Evolutionary conservation across 805 yeast genomes (phyloP).

Genomic region (Clavispora fructus): DNA sequence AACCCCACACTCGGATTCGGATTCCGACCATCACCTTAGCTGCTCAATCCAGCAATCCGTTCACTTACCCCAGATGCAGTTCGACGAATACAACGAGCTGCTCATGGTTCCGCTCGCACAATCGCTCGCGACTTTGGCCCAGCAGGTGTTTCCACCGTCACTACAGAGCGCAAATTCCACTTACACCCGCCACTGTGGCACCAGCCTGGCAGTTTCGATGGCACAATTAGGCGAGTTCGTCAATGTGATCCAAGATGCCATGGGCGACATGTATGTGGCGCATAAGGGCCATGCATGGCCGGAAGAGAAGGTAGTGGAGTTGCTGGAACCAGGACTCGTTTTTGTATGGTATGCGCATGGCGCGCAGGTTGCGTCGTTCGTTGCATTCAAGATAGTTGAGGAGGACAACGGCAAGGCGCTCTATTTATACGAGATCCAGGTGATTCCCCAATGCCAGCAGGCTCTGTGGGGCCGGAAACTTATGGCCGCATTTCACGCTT

Average conservation of each 20-base stretch:
- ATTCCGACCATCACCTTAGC: too few relatives aligned
- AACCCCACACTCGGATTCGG: too few relatives aligned
- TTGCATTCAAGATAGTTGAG: constrained; percentile 41
- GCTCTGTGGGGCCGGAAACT: constrained; percentile 34
- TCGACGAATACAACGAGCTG: constrained; percentile 9
- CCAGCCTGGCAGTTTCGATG: background rate
- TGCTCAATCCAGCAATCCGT: too few relatives aligned
- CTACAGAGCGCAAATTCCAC: background rate
- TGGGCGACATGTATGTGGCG: constrained; percentile 22
- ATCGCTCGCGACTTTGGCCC: constrained; percentile 5
- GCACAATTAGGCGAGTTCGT: constrained; percentile 10
- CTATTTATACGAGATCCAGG: constrained; percentile 56
- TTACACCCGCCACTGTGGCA: background rate
- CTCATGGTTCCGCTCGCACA: constrained; percentile 7
- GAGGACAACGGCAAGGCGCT: constrained; percentile 34
- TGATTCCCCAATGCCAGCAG: constrained; percentile 30
- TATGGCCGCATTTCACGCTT: constrained; percentile 29
- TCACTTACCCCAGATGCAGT: background rate
- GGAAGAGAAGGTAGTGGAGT: constrained; percentile 37
- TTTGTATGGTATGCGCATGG: constrained; percentile 29
- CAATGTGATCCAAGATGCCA: constrained; percentile 21
- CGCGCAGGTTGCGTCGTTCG: constrained; percentile 33
- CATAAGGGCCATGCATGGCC: constrained; percentile 39
- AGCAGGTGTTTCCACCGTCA: constrained; percentile 5
- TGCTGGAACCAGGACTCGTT: constrained; percentile 44